Base-by-base conservation (phyloP, 129 eudicot species). In the Erigeron canadensis region DNA sequence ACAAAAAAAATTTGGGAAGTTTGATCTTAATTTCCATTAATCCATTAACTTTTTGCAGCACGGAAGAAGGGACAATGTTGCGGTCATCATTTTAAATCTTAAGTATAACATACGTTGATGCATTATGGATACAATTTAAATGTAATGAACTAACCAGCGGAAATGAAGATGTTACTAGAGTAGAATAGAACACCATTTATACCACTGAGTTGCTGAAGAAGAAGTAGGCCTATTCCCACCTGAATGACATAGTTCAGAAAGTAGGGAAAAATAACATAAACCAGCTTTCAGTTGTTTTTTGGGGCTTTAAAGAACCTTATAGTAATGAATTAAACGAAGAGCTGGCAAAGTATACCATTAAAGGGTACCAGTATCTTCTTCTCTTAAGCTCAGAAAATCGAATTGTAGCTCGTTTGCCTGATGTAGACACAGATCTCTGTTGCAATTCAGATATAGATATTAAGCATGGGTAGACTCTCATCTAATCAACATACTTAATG, bases 141-240 rank as follows among this genome's bases (percentile, higher is more conserved):
- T 18, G 34, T 71, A 38, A 23, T 37, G 54, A 71, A 79, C 89
- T 87, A 70, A 87, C 97, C 97, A 43, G 97, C 97, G 57, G 89
- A 79, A 16, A 72, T 59, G 58, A 87, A 90, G 62, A 90, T 90
- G 78, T 84, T 78, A 71, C 95, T 87, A 42, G 97, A 87, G 75
- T 90, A 90, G 77, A 87, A 87, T 41, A 90, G 74, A 77, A 90
- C 87, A 59, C 91, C 97, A 77, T 87, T 90, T 65, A 90, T 87
- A 50, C 97, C 97, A 83, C 89, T 83, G 58, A 87, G 89, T 80
- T 90, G 97, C 60, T 90, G 97, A 78, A 90, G 91, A 71, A 81
- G 57, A 67, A 90, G 91, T 45, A 90, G 67, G 44, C 97, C 97
- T 77, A 87, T 87, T 72, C 97, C 95, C 38, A 90, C 79, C 97